Percentiles rank a stretch among this genome's conserved stretches.
Evolutionary conservation across 2,329 filamentous ascomycete species (phyloP).

Genomic region (Colletotrichum zoysiae): DNA sequence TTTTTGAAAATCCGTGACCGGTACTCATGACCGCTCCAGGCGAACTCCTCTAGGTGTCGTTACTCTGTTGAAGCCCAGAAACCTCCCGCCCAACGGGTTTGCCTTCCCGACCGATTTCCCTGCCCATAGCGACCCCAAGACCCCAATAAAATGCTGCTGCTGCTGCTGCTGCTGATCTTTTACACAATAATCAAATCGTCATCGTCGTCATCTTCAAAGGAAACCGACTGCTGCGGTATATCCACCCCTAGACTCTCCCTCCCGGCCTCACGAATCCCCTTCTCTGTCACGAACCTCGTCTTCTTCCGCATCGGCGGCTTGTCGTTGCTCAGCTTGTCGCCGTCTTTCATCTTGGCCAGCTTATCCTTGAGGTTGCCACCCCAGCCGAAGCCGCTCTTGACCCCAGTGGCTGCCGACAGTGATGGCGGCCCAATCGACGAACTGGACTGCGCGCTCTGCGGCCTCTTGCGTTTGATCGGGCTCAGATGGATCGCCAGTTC

Average conservation of each 20-base stretch:
- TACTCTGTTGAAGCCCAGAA: constrained; percentile 18
- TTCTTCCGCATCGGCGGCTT: constrained; percentile 73
- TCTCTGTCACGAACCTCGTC: constrained; percentile 83
- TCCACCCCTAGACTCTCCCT: constrained; percentile 77
- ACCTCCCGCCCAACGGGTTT: constrained; percentile 1
- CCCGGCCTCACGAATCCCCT: constrained; percentile 82
- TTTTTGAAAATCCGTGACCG: constrained; percentile 14
- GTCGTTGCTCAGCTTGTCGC: constrained; percentile 58
- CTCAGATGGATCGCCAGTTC: constrained; percentile 66
- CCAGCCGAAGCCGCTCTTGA: constrained; percentile 64
- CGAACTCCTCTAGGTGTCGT: constrained; percentile 29
- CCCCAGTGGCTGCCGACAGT: constrained; percentile 43
- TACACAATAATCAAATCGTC: constrained; percentile 61
- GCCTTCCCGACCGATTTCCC: not conserved
- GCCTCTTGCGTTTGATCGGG: constrained; percentile 72
- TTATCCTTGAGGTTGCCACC: constrained; percentile 67
- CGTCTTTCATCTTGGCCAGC: constrained; percentile 71
- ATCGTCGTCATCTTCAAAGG: constrained; percentile 58
- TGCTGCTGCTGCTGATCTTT: constrained; percentile 12
- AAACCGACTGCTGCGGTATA: constrained; percentile 44
- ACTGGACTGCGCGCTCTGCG: constrained; percentile 60
- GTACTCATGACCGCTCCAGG: constrained; percentile 17
- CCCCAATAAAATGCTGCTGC: constrained; percentile 1
- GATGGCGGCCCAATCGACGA: constrained; percentile 45
- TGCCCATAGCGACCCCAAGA: constrained; percentile 8